These are phyloP conservation scores for Blastobotrys capitulatus DNA, from an alignment of 1,139 yeast genomes.

Conservation along the genomic window DNA sequence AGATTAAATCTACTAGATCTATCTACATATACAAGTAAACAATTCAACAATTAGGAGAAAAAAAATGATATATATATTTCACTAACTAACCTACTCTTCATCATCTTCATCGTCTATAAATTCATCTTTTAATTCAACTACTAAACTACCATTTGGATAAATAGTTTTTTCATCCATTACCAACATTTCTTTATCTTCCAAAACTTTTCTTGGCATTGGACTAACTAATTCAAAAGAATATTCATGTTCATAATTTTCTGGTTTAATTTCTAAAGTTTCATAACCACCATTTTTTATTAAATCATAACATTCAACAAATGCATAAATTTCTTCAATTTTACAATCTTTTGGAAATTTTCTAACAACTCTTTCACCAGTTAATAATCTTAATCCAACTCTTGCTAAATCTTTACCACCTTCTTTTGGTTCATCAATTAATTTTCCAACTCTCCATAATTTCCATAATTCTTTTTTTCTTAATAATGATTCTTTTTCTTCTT, in stretches of 20 bases:
- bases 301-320: conserved; percentile 48
- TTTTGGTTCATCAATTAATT: conserved; percentile 15
- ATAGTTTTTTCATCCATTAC: conserved; percentile 36
- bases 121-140: conserved; percentile 42
- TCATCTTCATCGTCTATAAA: conserved; percentile 28
- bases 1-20: too few relatives aligned
- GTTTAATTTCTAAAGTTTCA: conserved; percentile 21
- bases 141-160: conserved; percentile 57
- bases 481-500: conserved; percentile 19
- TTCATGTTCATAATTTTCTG: conserved; percentile 40
- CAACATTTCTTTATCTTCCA: conserved; percentile 27
- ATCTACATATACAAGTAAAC: too few relatives aligned
- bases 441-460: conserved; percentile 24
- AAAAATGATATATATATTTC: too few relatives aligned
- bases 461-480: conserved; percentile 22
- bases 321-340: conserved; percentile 57
- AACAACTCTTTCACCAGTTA: conserved; percentile 58
- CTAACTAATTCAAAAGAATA: conserved; percentile 46
- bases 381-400: conserved; percentile 46
- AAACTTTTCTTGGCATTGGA: conserved; percentile 51
- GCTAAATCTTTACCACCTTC: conserved; percentile 22
- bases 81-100: neutral
- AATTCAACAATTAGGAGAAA: too few relatives aligned
- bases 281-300: conserved; percentile 13
- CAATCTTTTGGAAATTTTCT: conserved; percentile 47